Conservation (phyloP, 1,139 yeast species). For the Geotrichum klebahnii region DNA sequence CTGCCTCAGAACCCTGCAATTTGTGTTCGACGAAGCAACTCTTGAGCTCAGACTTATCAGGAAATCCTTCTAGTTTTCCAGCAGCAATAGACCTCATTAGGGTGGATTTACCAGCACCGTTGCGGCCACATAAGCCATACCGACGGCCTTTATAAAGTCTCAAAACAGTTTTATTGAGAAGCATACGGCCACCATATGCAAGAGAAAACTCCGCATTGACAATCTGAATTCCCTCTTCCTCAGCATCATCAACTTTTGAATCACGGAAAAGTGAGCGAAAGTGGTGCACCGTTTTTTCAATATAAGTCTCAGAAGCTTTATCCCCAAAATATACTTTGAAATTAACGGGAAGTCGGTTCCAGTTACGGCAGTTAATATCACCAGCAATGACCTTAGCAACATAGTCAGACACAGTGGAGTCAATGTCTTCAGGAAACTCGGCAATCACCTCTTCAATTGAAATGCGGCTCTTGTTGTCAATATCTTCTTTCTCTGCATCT, state of each 20-base stretch:
- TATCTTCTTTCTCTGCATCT: conserved; percentile 70
- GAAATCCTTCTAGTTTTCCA: conserved; percentile 97
- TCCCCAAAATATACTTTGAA: conserved; percentile 38
- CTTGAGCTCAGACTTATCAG: conserved; percentile 77
- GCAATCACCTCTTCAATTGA: conserved; percentile 50
- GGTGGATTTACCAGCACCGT: conserved; percentile 98
- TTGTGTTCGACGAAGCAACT: conserved; percentile 98
- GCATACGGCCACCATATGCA: conserved; percentile 97
- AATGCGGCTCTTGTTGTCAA: conserved; percentile 73
- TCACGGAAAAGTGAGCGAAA: conserved; percentile 62
- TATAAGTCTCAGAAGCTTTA: conserved; percentile 44
- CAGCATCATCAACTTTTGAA: conserved; percentile 55
- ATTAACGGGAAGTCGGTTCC: conserved; percentile 64
- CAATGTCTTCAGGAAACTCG: conserved; percentile 32
- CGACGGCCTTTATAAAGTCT: conserved; percentile 91
- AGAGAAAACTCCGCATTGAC: conserved; percentile 92
- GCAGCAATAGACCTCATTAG: conserved; percentile 95
- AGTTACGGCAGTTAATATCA: conserved; percentile 87
- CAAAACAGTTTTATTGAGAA: conserved; percentile 83
- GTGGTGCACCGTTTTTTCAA: conserved; percentile 48
- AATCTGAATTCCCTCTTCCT: conserved; percentile 76
- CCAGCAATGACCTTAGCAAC: conserved; percentile 55
- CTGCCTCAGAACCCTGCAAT: conserved; percentile 92
- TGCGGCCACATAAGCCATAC: conserved; percentile 96
- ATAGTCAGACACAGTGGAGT: conserved; percentile 45